A percentile compares a stretch with the other conserved stretches of the same genome.
Evolutionary conservation across 116 monocot species (phyloP).

Genomic region (Cymodocea nodosa): DNA sequence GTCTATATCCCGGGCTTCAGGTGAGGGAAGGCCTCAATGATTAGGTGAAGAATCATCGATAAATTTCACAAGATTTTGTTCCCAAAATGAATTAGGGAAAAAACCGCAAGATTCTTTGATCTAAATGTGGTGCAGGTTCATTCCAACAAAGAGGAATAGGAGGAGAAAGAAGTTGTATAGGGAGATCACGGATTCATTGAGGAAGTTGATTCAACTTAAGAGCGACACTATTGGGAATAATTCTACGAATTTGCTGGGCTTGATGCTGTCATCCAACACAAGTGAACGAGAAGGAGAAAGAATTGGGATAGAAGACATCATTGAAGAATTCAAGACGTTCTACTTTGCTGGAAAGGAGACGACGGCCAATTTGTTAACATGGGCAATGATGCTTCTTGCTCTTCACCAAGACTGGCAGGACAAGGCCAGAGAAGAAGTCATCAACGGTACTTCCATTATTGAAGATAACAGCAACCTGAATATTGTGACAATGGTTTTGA

Average conservation of each 20-base stretch:
- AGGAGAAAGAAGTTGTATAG: slow-evolving; percentile 27
- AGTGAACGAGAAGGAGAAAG: slow-evolving; percentile 11
- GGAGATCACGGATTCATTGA: slow-evolving; percentile 31
- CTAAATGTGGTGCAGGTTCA: slow-evolving; percentile 21
- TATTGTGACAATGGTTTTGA: slow-evolving; percentile 34
- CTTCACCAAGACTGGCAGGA: slow-evolving; percentile 59
- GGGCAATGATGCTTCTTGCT: slow-evolving; percentile 44
- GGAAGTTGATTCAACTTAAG: slow-evolving; percentile 31
- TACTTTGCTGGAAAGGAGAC: slow-evolving; percentile 79
- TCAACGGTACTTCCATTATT: slow-evolving; percentile 4
- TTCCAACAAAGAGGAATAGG: slow-evolving; percentile 51
- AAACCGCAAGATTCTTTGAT: background rate
- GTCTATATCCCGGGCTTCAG: slow-evolving; percentile 74
- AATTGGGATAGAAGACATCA: slow-evolving; percentile 43
- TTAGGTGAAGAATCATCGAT: background rate
- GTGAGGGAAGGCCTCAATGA: slow-evolving; percentile 10
- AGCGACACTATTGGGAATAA: slow-evolving; percentile 16
- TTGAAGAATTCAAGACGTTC: slow-evolving; percentile 68
- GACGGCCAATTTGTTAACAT: slow-evolving; percentile 50
- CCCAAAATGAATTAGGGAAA: background rate
- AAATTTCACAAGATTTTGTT: background rate
- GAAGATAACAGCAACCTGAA: slow-evolving; percentile 40
- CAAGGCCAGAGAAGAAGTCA: slow-evolving; percentile 51
- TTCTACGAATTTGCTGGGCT: slow-evolving; percentile 40
- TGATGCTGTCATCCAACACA: slow-evolving; percentile 41